Base-by-base conservation (phyloP, 805 yeast genomes). In the Pichia insulana region DNA sequence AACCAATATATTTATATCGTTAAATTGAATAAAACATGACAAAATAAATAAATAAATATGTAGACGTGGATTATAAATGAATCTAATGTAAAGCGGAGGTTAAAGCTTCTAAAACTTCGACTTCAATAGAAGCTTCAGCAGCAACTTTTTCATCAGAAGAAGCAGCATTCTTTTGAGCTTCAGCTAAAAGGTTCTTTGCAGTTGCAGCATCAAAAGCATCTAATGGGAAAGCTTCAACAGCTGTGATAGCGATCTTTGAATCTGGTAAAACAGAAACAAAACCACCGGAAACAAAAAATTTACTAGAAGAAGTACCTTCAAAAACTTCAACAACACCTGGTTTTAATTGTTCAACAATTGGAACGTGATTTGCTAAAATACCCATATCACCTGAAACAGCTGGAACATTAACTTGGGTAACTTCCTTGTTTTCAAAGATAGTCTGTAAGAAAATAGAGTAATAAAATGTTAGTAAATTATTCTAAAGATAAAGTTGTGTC, bases 331-430 rank as follows among this genome's bases (percentile, higher is more conserved):
- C 83, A 49, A 92, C 75, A 67, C 98, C 98, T 56, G 98, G 96
- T 61, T 80, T 77, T 64, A 92, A 80, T 75, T 92, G 95, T 72
- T 92, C 97, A 51, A 90, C 87, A 58, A 84, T 78, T 58, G 98
- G 97, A 60, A 92, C 96, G 79, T 92, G 98, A 73, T 86, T 83
- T 57, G 97, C 96, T 62, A 92, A 73, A 53, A 92, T 78, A 85
- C 98, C 98, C 68, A 90, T 78, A 63, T 85, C 94, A 65, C 98
- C 98, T 54, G 92, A 80, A 59, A 82, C 74, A 51, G 96, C 94
- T 61, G 98, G 98, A 55, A 92, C 74, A 72, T 92, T 92, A 56
- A 92, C 97, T 74, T 92, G 87, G 60, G 70, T 56, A 51, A 62
- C 64, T 48, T 54, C 64, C 50, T 61, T 60, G 53, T 59, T 51